Base-by-base conservation (phyloP, 306 rosid genomes). In the Inga laurina region DNA sequence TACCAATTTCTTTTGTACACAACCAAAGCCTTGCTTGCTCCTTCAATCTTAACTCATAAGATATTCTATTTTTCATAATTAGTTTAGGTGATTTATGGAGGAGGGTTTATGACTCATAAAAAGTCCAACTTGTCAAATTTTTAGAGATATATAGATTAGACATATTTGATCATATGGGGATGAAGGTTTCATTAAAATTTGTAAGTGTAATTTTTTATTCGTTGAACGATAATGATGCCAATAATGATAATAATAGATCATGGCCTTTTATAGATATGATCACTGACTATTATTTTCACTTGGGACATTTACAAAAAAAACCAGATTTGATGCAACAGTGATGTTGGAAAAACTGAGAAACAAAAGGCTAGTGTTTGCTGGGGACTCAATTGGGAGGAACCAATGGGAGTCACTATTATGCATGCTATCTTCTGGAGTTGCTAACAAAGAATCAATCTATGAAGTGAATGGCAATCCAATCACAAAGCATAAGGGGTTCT, bases 351-450 rank as follows among this genome's bases (percentile, higher is more conserved):
- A 88, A 59, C 77, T 93, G 77, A 80, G 89, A 41, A 86, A 88
- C 89, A 94, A 92, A 78, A 83, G 97, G 39, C 41, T 93, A 24
- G 97, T 89, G 49, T 94, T 94, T 48, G 93, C 82, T n/a, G 98
- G 98, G 21, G 98, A 93, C 82, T 94, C 98, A 37, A 93, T 94
- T 13, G 98, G 98, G 57, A 88, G 98, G 84, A 94, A 94, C 84
- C 97, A 93, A 82, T 94, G 98, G 98, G 97, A 94, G 54, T 94
- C 97, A 15, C 90, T 94, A 59, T 86, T 94, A 11, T 94, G 98
- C 91, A 78, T 94, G 97, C 94, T 94, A 27, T 88, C 98, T 59
- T 90, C 97, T 67, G 97, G 77, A 72, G 89, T 91, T 81, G 62
- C 87, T 22, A 72, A 91, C 70, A 87, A 91, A 88, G 90, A 87